phyloP scores from a whole-genome alignment of 2,329 filamentous ascomycete genomes.

The Ophiocordyceps polyrhachis-furcata region DNA sequence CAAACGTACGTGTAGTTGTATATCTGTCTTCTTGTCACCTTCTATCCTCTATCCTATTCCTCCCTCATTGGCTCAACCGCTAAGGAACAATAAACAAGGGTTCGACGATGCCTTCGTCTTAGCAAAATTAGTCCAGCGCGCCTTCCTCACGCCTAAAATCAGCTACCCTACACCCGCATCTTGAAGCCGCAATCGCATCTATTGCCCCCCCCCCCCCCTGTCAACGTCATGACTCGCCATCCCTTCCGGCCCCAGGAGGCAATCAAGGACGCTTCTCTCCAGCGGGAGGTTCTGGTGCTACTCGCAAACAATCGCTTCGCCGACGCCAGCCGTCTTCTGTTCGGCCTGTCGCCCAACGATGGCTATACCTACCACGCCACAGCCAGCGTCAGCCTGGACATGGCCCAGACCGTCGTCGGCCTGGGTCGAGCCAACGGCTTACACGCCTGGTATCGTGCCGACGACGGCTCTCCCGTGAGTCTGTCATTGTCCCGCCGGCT shows the following conservation, averaged over 20 bases:
- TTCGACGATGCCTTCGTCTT: too few relatives aligned
- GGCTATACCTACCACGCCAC: slow-evolving; percentile 32
- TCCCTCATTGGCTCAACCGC: too few relatives aligned
- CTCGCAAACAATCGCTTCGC: slow-evolving; percentile 25
- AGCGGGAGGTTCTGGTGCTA: slow-evolving; percentile 17
- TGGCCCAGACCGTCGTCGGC: slow-evolving; percentile 27
- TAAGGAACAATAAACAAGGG: too few relatives aligned
- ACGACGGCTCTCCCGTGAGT: slow-evolving; percentile 16
- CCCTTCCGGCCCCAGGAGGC: slow-evolving; percentile 24
- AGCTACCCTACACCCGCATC: not conserved
- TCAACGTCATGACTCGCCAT: slow-evolving; percentile 11
- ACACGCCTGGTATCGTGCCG: slow-evolving; percentile 28
- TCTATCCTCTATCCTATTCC: too few relatives aligned
- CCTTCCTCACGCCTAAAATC: too few relatives aligned
- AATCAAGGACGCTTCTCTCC: slow-evolving; percentile 18
- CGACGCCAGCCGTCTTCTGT: slow-evolving; percentile 23
- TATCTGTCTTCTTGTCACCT: too few relatives aligned
- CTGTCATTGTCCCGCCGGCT: not conserved
- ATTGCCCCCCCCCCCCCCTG: slow-evolving; percentile 18
- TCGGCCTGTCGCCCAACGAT: slow-evolving; percentile 24
- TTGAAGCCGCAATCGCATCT: not conserved
- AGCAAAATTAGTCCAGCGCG: too few relatives aligned
- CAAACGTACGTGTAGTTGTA: too few relatives aligned
- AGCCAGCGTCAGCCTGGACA: slow-evolving; percentile 26
- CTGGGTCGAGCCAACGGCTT: slow-evolving; percentile 25